These are phyloP conservation scores for Singerocomus inundabilis DNA, from an alignment of 1,284 basidiomycete genomes.

Conservation along the genomic window DNA sequence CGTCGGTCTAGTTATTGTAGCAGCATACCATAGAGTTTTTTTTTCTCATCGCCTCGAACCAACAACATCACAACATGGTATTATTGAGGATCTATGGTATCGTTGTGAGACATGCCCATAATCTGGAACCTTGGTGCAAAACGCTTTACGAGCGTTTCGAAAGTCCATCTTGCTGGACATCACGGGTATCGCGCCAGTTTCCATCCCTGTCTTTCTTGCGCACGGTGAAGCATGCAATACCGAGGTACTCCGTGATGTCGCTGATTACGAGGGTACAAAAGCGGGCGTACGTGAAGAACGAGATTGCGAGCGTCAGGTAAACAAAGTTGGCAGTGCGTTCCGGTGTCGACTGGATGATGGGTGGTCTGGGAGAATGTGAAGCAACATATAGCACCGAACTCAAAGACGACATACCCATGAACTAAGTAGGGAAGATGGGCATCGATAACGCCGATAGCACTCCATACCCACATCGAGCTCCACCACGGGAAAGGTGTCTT, in stretches of 20 bases:
- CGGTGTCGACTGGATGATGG: conserved; percentile 67
- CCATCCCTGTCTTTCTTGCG: conserved; percentile 76
- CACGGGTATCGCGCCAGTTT: conserved; percentile 56
- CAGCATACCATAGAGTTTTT: not conserved
- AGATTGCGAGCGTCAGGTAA: conserved; percentile 64
- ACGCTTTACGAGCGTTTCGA: conserved; percentile 22
- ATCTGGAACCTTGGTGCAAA: too few species aligned
- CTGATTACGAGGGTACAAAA: conserved; percentile 81
- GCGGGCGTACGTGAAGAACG: conserved; percentile 71
- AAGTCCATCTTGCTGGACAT: conserved; percentile 26
- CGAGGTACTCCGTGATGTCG: conserved; percentile 85
- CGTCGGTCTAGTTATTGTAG: not conserved
- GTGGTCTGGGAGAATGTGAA: conserved; percentile 42
- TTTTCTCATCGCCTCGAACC: not conserved
- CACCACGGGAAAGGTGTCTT: conserved; percentile 82
- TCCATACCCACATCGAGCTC: conserved; percentile 88
- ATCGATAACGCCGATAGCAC: conserved; percentile 75
- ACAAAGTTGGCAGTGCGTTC: conserved; percentile 65
- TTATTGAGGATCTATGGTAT: conserved; percentile 10
- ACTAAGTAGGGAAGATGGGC: conserved; percentile 74
- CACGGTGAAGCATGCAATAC: conserved; percentile 89
- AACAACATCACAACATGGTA: not conserved
- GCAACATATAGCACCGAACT: not conserved
- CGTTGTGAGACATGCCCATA: conserved; percentile 1
- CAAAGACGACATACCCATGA: conserved; percentile 48